Conservation (phyloP, 345 rosid species). For the Bruguiera sexangula region DNA sequence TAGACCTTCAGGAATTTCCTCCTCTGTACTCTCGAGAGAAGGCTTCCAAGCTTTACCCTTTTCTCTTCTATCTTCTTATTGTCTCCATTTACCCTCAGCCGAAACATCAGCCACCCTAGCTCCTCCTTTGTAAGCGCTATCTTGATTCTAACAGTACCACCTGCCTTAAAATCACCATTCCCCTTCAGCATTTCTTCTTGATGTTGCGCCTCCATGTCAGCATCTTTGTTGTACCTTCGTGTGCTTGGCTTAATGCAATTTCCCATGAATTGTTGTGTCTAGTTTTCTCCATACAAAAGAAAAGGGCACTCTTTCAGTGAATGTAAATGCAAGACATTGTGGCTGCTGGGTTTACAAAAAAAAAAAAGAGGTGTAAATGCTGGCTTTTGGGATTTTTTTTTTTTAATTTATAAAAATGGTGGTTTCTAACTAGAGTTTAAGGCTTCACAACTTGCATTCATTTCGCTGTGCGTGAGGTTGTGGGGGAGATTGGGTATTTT, state of each 20-base stretch:
- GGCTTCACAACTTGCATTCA: too few species aligned
- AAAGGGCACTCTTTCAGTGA: too few species aligned
- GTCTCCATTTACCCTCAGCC: background rate
- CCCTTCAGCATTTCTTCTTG: background rate
- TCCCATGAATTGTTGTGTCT: background rate
- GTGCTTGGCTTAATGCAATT: slow-evolving; percentile 1
- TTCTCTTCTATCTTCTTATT: background rate
- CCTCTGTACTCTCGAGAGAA: background rate
- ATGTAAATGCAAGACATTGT: too few species aligned
- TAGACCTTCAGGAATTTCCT: background rate
- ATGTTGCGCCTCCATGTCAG: background rate
- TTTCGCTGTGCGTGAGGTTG: too few species aligned
- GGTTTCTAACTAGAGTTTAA: too few species aligned
- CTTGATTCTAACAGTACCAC: background rate
- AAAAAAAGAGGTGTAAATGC: too few species aligned
- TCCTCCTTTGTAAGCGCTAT: background rate
- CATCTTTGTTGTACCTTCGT: background rate
- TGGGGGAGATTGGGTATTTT: too few species aligned
- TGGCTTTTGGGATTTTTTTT: too few species aligned
- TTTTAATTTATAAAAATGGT: too few species aligned
- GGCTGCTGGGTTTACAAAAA: too few species aligned
- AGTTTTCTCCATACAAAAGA: too few species aligned
- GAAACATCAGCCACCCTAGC: background rate
- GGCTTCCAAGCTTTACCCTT: slow-evolving; percentile 1
- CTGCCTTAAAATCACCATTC: background rate